Base-by-base conservation (phyloP, 306 rosid genomes). In the Fragaria vesca region DNA sequence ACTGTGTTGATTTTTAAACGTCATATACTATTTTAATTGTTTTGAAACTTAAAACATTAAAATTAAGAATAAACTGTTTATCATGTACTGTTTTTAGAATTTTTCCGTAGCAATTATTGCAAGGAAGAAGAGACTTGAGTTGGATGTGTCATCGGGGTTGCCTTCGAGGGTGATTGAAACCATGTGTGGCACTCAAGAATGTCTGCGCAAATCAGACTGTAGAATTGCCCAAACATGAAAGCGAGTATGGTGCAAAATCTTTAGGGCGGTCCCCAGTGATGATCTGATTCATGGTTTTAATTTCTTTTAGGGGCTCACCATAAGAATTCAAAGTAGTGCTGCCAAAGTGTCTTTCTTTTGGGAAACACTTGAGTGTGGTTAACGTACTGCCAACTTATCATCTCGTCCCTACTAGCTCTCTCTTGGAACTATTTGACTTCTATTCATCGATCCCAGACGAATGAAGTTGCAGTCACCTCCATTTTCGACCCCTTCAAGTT, bases 331-430 rank as follows among this genome's bases (percentile, higher is more conserved):
- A 47, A 76, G 71, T 60, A 34, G 52, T 43, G 75, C 75, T 58
- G 67, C 42, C 58, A 70, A 63, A 24, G 50, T 82, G 83, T 67
- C 68, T 34, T 75, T 38, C 81, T 71, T 79, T 75, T 30, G 66
- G 81, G 86, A 75, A 65, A 75, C 80, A 74, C 76, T 79, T 69
- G 80, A 67, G 80, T 79, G 78, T 70, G 75, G 62, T 76, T 66
- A 60, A 68, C 72, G 82, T 67, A 57, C 76, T 34, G 34, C 11
- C 58, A 72, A 6, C 50, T 52, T 11, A 15, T 18, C 32, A 24
- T 60, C 66, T 60, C 66, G 45, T 20, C 26, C 38, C 63, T 36
- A 11, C 61, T 12, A 32, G 36, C 72, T 32, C 79, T 34, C 26
- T 32, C 66, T 2, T 18, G 18, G 6, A 36, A 65, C 45, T 34